A percentile compares a stretch with the other conserved stretches of the same genome.
phyloP scores from a whole-genome alignment of 108 stramenopile genomes.

The Cyclostephanos tholiformis region DNA sequence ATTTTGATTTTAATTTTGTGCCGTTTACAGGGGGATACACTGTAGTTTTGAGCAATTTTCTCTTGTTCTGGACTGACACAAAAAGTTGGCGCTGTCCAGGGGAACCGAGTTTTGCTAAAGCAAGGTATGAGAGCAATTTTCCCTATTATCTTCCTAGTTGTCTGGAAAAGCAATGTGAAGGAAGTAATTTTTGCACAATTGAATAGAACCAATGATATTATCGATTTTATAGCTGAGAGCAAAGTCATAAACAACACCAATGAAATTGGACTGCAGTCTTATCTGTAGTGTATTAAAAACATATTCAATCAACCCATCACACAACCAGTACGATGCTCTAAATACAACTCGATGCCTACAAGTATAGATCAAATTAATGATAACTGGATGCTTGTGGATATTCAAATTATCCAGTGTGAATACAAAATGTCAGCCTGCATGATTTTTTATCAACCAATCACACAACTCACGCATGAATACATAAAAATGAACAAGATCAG shows the following conservation, averaged over 20 bases:
- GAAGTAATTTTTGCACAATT: neutral
- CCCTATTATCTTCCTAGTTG: neutral
- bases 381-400: slow-evolving; percentile 13
- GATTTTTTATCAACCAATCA: neutral
- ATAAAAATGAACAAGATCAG: neutral
- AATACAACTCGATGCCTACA: slow-evolving; percentile 9
- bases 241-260: neutral
- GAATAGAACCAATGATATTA: neutral
- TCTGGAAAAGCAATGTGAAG: neutral
- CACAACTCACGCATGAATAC: neutral
- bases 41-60: too few relatives aligned
- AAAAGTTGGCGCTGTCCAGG: too few relatives aligned
- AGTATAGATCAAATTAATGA: neutral
- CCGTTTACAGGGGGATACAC: too few relatives aligned
- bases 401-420: slow-evolving; percentile 21
- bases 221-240: neutral
- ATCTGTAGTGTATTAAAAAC: slow-evolving; percentile 22
- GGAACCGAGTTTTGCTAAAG: too few relatives aligned
- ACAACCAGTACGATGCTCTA: slow-evolving; percentile 11
- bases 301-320: slow-evolving; percentile 28
- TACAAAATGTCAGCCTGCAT: neutral
- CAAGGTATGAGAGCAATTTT: too few relatives aligned
- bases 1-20: too few relatives aligned
- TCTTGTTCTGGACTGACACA: too few relatives aligned
- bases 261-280: neutral